These are phyloP conservation scores for Gymnopus androsaceus DNA, from an alignment of 1,284 basidiomycete genomes.

Conservation along the genomic window DNA sequence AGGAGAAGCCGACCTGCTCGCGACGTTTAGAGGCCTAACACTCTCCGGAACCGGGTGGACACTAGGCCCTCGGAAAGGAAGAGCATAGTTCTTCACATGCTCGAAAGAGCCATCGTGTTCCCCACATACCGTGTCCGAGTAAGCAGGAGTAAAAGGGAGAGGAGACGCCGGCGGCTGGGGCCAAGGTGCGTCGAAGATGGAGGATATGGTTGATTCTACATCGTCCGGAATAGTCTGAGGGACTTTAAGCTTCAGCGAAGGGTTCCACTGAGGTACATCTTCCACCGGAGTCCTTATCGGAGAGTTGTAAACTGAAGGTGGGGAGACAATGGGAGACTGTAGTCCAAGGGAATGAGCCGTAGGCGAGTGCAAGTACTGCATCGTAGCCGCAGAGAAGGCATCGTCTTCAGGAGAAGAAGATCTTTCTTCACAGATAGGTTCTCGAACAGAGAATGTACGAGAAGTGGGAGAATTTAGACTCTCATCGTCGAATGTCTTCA, in stretches of 20 bases:
- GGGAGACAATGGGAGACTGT: constrained; percentile 22
- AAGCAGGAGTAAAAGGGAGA: constrained; percentile 7
- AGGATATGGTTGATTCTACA: constrained; percentile 31
- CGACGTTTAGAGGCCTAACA: background rate
- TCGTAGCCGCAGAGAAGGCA: constrained; percentile 48
- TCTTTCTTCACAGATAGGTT: no score
- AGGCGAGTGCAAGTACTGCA: constrained; percentile 46
- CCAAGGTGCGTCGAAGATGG: constrained; percentile 34
- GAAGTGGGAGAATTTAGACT: constrained; percentile 5
- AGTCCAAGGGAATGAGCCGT: constrained; percentile 39
- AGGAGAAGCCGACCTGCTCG: constrained; percentile 4
- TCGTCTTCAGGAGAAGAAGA: constrained; percentile 38
- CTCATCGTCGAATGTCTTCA: background rate
- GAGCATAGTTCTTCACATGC: background rate
- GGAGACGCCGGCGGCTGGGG: constrained; percentile 29
- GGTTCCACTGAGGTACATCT: constrained; percentile 1
- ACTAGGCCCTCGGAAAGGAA: constrained; percentile 14
- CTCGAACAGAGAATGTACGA: background rate
- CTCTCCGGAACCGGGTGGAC: constrained; percentile 5
- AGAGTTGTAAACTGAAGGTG: constrained; percentile 23
- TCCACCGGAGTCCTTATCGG: constrained; percentile 10
- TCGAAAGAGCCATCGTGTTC: constrained; percentile 1
- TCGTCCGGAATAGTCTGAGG: constrained; percentile 23
- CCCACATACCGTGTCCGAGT: constrained; percentile 7
- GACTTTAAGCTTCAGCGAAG: constrained; percentile 2